These are phyloP conservation scores for Paspalum notatum DNA, from an alignment of 176 grass and related monocot genomes.

Conservation along the genomic window DNA sequence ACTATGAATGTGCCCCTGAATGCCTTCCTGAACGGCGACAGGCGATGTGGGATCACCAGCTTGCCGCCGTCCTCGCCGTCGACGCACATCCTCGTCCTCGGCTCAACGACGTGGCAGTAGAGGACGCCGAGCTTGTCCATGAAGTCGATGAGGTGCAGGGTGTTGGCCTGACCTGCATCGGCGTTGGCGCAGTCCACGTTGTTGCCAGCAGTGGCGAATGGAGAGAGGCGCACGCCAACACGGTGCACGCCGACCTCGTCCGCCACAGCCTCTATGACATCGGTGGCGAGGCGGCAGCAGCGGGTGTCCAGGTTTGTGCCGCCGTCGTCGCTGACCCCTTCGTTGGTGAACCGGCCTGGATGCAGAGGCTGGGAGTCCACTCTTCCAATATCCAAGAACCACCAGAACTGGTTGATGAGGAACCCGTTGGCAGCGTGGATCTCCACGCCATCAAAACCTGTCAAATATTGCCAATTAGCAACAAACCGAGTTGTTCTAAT, in stretches of 20 bases:
- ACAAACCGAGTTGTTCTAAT: too few relatives aligned
- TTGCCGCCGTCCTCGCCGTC: neutral
- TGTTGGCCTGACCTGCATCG: neutral
- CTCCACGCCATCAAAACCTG: neutral
- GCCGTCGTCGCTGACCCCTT: neutral
- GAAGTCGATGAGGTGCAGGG: neutral
- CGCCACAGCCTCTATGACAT: neutral
- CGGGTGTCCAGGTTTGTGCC: neutral
- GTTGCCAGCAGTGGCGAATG: neutral
- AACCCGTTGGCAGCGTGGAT: neutral
- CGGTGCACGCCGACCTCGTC: neutral
- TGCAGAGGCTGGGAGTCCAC: neutral
- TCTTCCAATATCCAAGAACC: neutral
- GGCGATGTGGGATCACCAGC: neutral
- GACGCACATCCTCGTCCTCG: neutral
- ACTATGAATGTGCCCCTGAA: neutral
- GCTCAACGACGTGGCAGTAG: neutral
- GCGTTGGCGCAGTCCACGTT: neutral
- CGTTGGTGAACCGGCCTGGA: too few relatives aligned
- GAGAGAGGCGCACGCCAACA: neutral
- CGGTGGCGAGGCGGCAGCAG: neutral
- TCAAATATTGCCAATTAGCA: neutral
- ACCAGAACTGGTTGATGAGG: neutral
- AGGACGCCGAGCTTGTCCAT: neutral
- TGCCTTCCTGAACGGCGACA: neutral